phyloP scores from a whole-genome alignment of 352 stramenopile genomes.

The Phytophthora brassicae region DNA sequence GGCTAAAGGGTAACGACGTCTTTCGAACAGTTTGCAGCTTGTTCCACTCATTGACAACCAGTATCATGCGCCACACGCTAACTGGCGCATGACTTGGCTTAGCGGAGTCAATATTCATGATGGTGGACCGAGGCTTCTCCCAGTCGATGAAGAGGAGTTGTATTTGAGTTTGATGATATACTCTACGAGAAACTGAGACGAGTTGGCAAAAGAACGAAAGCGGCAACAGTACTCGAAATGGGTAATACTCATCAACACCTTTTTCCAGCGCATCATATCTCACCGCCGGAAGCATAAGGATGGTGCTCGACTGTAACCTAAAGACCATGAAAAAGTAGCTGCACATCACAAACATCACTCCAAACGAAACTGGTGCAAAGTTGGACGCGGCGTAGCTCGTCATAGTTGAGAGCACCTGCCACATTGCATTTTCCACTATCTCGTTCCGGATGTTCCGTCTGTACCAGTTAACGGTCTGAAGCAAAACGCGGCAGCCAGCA shows the following conservation, averaged over 20 bases:
- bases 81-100: constrained; percentile 60
- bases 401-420: constrained; percentile 46
- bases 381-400: constrained; percentile 41
- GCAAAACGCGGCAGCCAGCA: constrained; percentile 52
- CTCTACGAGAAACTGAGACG: constrained; percentile 54
- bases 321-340: constrained; percentile 94
- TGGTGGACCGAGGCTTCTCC: constrained; percentile 84
- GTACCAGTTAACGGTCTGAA: constrained; percentile 90
- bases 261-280: constrained; percentile 50
- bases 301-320: constrained; percentile 90
- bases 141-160: constrained; percentile 95
- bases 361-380: constrained; percentile 44
- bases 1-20: constrained; percentile 80
- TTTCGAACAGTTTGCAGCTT: constrained; percentile 85
- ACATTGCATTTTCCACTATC: constrained; percentile 54
- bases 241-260: constrained; percentile 83
- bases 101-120: constrained; percentile 57
- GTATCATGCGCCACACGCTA: constrained; percentile 93
- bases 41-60: constrained; percentile 95
- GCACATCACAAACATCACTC: constrained; percentile 76
- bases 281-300: constrained; percentile 83
- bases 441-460: constrained; percentile 72
- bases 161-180: constrained; percentile 79
- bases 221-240: constrained; percentile 83
- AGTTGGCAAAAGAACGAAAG: constrained; percentile 86